Evolutionary conservation across 345 rosid species (phyloP).

Genomic region (Pistacia integerrima): DNA sequence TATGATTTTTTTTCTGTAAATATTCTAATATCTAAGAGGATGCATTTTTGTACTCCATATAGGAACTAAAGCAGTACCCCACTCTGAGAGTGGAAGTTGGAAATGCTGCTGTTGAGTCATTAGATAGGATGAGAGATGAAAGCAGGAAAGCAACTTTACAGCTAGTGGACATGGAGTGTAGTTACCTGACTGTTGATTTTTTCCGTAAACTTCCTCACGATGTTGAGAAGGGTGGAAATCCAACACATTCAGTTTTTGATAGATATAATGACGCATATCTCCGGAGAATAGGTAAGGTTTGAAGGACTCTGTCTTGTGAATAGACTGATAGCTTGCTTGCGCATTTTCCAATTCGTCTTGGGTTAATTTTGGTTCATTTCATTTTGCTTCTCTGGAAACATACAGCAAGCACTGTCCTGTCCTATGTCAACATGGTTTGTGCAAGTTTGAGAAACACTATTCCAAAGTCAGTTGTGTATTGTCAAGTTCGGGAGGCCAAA

Average conservation of each 20-base stretch:
- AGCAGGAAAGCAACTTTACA: slow-evolving; percentile 86
- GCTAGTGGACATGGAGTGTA: slow-evolving; percentile 91
- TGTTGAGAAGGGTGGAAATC: slow-evolving; percentile 94
- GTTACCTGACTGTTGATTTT: slow-evolving; percentile 92
- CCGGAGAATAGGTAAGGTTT: slow-evolving; percentile 66
- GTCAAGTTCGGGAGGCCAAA: slow-evolving; percentile 96
- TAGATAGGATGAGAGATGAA: slow-evolving; percentile 91
- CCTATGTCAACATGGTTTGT: slow-evolving; percentile 85
- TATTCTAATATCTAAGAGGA: neutral
- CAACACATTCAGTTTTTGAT: slow-evolving; percentile 85
- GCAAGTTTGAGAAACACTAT: slow-evolving; percentile 79
- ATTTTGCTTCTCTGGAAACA: slow-evolving; percentile 12
- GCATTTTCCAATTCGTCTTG: neutral
- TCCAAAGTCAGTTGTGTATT: slow-evolving; percentile 84
- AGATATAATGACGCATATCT: slow-evolving; percentile 89
- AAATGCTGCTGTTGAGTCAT: slow-evolving; percentile 75
- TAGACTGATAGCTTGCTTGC: neutral
- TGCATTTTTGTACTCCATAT: slow-evolving; percentile 13
- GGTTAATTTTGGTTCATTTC: neutral
- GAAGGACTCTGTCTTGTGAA: neutral
- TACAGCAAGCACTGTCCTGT: slow-evolving; percentile 70
- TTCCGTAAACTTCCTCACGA: slow-evolving; percentile 98
- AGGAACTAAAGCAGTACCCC: slow-evolving; percentile 97
- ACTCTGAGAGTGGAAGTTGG: slow-evolving; percentile 82
- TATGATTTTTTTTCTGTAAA: neutral